phyloP scores from a whole-genome alignment of 345 rosid species.

The Balakata baccata region DNA sequence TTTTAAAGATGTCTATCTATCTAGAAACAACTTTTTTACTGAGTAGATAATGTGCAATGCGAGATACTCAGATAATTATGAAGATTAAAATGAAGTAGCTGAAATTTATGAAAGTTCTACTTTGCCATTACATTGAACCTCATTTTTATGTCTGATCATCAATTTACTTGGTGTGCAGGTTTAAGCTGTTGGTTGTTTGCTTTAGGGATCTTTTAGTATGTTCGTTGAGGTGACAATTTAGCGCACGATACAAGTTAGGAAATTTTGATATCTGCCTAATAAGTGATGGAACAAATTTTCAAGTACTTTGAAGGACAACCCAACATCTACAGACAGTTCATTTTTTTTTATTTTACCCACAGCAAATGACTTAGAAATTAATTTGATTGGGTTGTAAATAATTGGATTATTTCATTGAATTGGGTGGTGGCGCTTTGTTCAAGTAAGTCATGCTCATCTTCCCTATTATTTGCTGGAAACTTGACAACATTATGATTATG shows the following conservation, averaged over 20 bases:
- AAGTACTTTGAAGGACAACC: constrained; percentile 11
- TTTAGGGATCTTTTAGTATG: constrained; percentile 5
- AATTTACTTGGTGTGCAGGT: constrained; percentile 28
- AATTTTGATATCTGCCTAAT: constrained; percentile 24
- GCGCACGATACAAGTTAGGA: constrained; percentile 22
- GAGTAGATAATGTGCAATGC: background rate
- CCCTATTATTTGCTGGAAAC: background rate
- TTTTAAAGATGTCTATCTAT: background rate
- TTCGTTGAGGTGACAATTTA: constrained; percentile 29
- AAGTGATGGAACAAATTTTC: background rate
- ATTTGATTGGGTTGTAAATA: constrained; percentile 31
- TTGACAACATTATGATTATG: too few species aligned
- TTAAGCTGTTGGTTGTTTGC: constrained; percentile 13
- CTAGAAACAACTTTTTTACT: background rate
- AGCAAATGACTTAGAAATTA: constrained; percentile 16
- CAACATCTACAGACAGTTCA: constrained; percentile 7
- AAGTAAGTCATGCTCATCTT: background rate
- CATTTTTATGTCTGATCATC: constrained; percentile 7
- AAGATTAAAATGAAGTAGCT: background rate
- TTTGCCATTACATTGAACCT: background rate
- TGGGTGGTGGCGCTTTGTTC: constrained; percentile 10
- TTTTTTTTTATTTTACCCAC: constrained; percentile 1
- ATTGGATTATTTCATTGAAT: constrained; percentile 11
- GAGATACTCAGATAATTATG: background rate
- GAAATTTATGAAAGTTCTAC: background rate